Conservation (phyloP, 768 basidiomycete genomes). For the Trametes elegans region DNA sequence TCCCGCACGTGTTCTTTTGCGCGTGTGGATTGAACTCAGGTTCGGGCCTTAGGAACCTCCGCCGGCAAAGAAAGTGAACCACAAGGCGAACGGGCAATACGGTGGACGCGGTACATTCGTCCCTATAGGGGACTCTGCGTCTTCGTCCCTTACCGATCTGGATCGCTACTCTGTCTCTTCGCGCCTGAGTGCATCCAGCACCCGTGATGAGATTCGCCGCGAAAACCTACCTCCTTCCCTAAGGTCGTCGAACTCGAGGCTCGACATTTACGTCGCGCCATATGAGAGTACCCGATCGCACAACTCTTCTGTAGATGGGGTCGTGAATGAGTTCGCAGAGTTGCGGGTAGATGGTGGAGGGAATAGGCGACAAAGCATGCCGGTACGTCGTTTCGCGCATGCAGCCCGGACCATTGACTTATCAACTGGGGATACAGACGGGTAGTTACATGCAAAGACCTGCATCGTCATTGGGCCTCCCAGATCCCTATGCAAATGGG, state of each 20-base stretch:
- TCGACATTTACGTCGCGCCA: constrained; percentile 71
- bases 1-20: constrained; percentile 8
- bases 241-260: constrained; percentile 56
- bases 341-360: constrained; percentile 44
- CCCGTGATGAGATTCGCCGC: constrained; percentile 34
- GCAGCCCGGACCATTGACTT: background rate
- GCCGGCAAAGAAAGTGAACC: constrained; percentile 63
- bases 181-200: constrained; percentile 17
- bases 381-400: constrained; percentile 16
- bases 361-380: constrained; percentile 23
- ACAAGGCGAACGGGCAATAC: constrained; percentile 57
- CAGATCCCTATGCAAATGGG: constrained; percentile 10
- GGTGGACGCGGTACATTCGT: constrained; percentile 78
- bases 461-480: constrained; percentile 31
- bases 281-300: constrained; percentile 56
- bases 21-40: background rate
- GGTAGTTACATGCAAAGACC: constrained; percentile 26
- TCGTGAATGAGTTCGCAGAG: constrained; percentile 67
- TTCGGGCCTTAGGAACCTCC: constrained; percentile 58
- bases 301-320: constrained; percentile 41
- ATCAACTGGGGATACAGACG: background rate
- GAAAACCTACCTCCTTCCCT: constrained; percentile 62
- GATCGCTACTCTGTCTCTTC: constrained; percentile 10
- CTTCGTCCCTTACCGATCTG: constrained; percentile 24
- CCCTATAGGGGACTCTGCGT: constrained; percentile 35